These are phyloP conservation scores for Paulownia fortunei DNA, from an alignment of 257 asterid species.

Conservation along the genomic window DNA sequence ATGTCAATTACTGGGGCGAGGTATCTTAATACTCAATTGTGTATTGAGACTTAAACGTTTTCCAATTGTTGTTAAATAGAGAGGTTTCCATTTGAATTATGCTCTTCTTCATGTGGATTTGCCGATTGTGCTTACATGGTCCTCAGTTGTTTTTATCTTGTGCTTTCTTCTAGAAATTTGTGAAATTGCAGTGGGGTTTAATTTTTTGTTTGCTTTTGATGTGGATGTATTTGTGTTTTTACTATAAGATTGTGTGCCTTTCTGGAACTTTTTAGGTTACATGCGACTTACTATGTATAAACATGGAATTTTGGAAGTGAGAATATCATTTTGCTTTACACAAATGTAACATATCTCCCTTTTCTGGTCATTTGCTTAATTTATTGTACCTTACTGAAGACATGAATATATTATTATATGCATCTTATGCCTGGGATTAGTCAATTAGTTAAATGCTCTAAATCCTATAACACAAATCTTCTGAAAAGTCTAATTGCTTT, in stretches of 20 bases:
- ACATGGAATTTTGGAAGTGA: neutral
- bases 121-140: neutral
- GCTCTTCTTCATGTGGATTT: constrained; percentile 13
- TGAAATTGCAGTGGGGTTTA: neutral
- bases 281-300: neutral
- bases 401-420: neutral
- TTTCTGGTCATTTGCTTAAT: neutral
- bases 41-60: constrained; percentile 1
- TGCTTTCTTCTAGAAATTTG: neutral
- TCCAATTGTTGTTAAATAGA: neutral
- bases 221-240: neutral
- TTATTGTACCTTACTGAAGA: neutral
- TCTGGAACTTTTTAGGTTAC: neutral
- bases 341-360: neutral
- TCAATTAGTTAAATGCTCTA: constrained; percentile 1
- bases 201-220: neutral
- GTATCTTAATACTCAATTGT: constrained; percentile 38
- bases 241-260: constrained; percentile 3
- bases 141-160: constrained; percentile 3
- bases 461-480: neutral
- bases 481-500: neutral
- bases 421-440: neutral
- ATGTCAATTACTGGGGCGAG: constrained; percentile 92
- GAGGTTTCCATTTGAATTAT: neutral
- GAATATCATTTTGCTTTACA: neutral